Base-by-base conservation (phyloP, 2,329 filamentous ascomycete species). In the Pestalotiopsis sp. region DNA sequence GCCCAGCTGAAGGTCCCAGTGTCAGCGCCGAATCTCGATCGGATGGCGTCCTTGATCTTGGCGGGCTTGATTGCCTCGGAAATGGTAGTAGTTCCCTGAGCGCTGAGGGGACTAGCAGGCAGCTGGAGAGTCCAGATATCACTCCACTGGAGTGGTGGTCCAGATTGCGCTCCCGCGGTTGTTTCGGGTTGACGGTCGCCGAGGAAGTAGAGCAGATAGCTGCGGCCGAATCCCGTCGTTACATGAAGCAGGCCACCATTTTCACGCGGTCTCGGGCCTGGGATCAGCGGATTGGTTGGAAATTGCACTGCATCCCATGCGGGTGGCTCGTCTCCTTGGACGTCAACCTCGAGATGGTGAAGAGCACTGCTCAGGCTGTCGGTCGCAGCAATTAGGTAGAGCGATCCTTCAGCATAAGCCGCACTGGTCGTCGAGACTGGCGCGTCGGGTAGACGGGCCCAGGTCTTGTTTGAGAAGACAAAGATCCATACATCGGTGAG, bases 101-200 rank as follows among this genome's bases (percentile, higher is more conserved):
- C 58, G 57, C 72, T 70, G 12, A 73, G 36, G 40, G 75, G 68
- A 61, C 73, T 73, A 0, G 85, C 79, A 3, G 83, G 82, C 3
- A 89, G 77, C 73, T 88, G 86, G 68, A 87, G 80, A 1, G 84
- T 80, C 85, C 85, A 88, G 3, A 88, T 80, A 69, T 87, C 86
- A 61, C 72, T 74, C 58, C 78, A 79, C 61, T 77, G 76, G 9
- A 73, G 71, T 5, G 72, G 67, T 3, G 72, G 66, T 5, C 70
- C 74, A 7, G 74, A 68, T 20, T 72, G 70, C 13, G 70, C 70
- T 27, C 67, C 63, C 7, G 57, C 17, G 6, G 67, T 74, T 5
- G 14, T 66, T 4, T 23, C 27, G 11, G 63, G 27, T 20, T 66
- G 63, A 17, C 68, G 66, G 52, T 80, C 78, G 6, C 86, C 86